Conservation (phyloP, 768 basidiomycete genomes). For the Leccinellum rugosiceps region DNA sequence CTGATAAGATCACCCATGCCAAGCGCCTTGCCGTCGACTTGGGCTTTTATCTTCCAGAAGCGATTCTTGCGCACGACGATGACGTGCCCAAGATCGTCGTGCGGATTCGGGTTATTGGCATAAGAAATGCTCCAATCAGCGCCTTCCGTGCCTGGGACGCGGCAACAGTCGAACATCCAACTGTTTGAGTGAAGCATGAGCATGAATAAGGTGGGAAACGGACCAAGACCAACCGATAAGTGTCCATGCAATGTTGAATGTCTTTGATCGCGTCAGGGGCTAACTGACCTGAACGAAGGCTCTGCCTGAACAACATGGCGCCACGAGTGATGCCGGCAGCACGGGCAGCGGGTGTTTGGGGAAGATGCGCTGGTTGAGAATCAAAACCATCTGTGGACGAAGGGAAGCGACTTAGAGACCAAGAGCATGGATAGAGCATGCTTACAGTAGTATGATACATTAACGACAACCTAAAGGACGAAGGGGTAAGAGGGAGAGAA, state of each 20-base stretch:
- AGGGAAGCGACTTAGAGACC: not conserved
- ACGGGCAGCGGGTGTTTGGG: slow-evolving; percentile 55
- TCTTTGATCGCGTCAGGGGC: slow-evolving; percentile 66
- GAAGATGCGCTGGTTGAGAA: slow-evolving; percentile 57
- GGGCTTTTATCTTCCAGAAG: slow-evolving; percentile 74
- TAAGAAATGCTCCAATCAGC: slow-evolving; percentile 76
- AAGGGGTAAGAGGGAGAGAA: not conserved
- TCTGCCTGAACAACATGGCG: slow-evolving; percentile 71
- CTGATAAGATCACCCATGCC: slow-evolving; percentile 63
- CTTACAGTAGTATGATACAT: slow-evolving; percentile 93
- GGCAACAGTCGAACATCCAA: slow-evolving; percentile 93
- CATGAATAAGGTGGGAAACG: not conserved
- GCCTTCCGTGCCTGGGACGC: slow-evolving; percentile 70
- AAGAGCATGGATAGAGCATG: not conserved
- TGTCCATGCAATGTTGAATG: slow-evolving; percentile 80
- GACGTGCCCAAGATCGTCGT: slow-evolving; percentile 66
- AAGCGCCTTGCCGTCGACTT: slow-evolving; percentile 52
- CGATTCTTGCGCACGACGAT: slow-evolving; percentile 83
- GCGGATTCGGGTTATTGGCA: slow-evolving; percentile 41
- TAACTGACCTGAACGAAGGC: slow-evolving; percentile 63
- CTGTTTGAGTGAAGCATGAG: slow-evolving; percentile 34
- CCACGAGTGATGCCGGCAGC: slow-evolving; percentile 71
- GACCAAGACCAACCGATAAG: slow-evolving; percentile 55
- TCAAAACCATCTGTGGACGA: slow-evolving; percentile 67
- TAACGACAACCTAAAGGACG: slow-evolving; percentile 65